Evolutionary conservation across 2,329 filamentous ascomycete genomes (phyloP).

Genomic region (Botryotinia calthae): DNA sequence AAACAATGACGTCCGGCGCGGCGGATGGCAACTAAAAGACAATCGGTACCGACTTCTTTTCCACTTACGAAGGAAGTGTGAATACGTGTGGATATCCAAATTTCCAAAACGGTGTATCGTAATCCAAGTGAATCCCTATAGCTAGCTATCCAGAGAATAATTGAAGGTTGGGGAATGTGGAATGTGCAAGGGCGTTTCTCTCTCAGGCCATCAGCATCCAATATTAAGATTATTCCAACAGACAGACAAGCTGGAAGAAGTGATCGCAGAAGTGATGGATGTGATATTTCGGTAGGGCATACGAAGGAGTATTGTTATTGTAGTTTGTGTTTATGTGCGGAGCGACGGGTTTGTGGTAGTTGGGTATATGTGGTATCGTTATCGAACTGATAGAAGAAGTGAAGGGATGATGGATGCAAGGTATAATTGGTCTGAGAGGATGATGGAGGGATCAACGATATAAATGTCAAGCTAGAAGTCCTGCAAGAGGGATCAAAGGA

Average conservation of each 20-base stretch:
- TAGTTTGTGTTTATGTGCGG: background rate
- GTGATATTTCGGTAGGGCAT: background rate
- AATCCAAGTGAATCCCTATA: background rate
- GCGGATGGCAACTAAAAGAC: no score
- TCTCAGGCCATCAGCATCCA: constrained; percentile 2
- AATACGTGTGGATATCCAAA: background rate
- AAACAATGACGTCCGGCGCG: constrained; percentile 8
- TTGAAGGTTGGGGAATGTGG: constrained; percentile 4
- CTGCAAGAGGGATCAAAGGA: background rate
- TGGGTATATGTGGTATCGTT: constrained; percentile 7
- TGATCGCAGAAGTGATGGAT: background rate
- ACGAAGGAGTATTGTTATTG: background rate
- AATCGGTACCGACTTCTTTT: background rate
- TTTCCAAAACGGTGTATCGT: background rate
- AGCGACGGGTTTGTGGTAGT: background rate
- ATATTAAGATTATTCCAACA: constrained; percentile 11
- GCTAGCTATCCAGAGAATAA: background rate
- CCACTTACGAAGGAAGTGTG: background rate
- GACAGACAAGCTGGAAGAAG: background rate
- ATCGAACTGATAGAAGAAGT: background rate
- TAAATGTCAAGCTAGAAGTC: background rate
- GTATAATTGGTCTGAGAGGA: background rate
- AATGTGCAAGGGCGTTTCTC: background rate
- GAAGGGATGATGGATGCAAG: constrained; percentile 3
- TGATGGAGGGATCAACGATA: background rate